Evolutionary conservation across 441 rosid species (phyloP).

Genomic region (Isatis lusitanica): DNA sequence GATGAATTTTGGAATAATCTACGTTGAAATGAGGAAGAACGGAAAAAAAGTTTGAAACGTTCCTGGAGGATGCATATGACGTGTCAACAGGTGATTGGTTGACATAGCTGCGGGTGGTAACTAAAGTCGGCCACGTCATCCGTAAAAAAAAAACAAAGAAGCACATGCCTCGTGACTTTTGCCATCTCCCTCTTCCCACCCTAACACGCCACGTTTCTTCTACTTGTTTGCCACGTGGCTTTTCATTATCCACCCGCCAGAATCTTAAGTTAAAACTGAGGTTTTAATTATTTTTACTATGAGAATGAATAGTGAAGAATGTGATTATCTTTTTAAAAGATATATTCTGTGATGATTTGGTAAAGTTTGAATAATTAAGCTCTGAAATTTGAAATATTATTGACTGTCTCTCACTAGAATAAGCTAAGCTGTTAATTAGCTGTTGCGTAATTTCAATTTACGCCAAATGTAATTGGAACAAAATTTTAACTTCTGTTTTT

Average conservation of each 20-base stretch:
- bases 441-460: not conserved
- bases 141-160: slow-evolving; percentile 2
- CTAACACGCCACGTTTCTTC: slow-evolving; percentile 45
- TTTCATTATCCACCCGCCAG: slow-evolving; percentile 13
- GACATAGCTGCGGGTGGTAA: slow-evolving; percentile 7
- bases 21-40: not conserved
- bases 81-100: slow-evolving; percentile 18
- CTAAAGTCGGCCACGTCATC: slow-evolving; percentile 33
- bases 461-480: not conserved
- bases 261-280: no score
- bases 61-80: slow-evolving; percentile 12
- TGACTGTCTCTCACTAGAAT: not conserved
- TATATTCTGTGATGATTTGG: no score
- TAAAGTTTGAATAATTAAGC: no score
- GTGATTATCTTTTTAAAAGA: no score
- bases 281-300: no score
- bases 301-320: no score
- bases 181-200: slow-evolving; percentile 29
- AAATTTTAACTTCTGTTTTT: not conserved
- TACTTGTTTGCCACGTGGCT: slow-evolving; percentile 42
- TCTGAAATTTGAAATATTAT: no score
- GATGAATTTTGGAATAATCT: no score
- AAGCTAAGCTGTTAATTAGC: not conserved
- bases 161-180: slow-evolving; percentile 47
- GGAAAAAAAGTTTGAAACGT: slow-evolving; percentile 29